A percentile compares a stretch with the other conserved stretches of the same genome.
Conservation (phyloP, 495 filamentous ascomycete species). For the Penicillium coprophilum region DNA sequence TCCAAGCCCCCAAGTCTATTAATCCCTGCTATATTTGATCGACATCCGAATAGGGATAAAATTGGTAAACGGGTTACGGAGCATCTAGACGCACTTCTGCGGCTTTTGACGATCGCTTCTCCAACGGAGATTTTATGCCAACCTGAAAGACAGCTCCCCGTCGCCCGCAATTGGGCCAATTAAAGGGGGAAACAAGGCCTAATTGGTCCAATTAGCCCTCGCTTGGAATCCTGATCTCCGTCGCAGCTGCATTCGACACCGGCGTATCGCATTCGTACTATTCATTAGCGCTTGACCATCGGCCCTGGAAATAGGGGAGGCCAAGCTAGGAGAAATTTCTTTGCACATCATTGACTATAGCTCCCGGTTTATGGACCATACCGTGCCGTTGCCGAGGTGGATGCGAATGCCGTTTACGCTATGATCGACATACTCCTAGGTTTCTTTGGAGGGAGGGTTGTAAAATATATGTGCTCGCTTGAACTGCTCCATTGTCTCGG, state of each 20-base stretch:
- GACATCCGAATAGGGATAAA: background rate
- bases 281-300: background rate
- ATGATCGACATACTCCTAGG: conserved; percentile 8
- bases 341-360: conserved; percentile 10
- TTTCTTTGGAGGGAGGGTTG: background rate
- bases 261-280: background rate
- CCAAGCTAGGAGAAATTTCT: conserved; percentile 3
- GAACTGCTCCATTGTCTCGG: conserved; percentile 2
- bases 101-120: conserved; percentile 6
- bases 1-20: background rate
- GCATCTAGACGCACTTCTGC: background rate
- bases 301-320: background rate
- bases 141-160: too few species aligned
- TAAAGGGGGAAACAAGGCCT: background rate
- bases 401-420: conserved; percentile 1
- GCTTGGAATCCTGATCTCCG: background rate
- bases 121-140: conserved; percentile 2
- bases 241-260: background rate
- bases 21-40: background rate
- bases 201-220: background rate
- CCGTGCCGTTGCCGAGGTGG: background rate
- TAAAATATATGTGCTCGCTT: background rate
- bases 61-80: background rate
- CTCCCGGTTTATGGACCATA: conserved; percentile 6
- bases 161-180: background rate